Conservation (phyloP, 2,329 filamentous ascomycete species). For the Penicillium polonicum region DNA sequence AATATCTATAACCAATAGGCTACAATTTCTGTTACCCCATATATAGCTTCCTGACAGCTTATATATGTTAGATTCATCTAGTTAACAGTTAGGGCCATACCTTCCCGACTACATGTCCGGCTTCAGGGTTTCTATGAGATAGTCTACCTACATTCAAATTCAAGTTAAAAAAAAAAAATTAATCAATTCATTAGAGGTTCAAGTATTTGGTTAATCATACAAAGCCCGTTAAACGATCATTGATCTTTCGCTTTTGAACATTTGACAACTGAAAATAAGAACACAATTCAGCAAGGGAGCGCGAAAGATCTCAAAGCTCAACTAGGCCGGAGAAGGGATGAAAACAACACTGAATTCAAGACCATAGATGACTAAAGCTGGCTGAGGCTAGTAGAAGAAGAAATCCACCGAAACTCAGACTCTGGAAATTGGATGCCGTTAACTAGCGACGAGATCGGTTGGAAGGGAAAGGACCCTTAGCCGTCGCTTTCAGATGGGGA, state of each 20-base stretch:
- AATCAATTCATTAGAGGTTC: not conserved
- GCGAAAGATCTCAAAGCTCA: slow-evolving; percentile 3
- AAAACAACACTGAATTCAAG: not conserved
- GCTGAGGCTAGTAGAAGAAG: not conserved
- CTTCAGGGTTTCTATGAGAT: too few relatives aligned
- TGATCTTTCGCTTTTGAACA: not conserved
- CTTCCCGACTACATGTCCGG: not conserved
- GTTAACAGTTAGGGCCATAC: not conserved
- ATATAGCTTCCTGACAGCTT: too few relatives aligned
- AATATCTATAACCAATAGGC: too few relatives aligned
- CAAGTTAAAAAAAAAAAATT: not conserved
- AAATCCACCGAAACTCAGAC: not conserved
- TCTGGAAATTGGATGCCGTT: not conserved
- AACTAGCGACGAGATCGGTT: not conserved
- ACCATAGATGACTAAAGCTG: not conserved
- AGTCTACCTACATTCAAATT: not conserved
- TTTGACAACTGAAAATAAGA: not conserved
- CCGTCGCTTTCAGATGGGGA: not conserved
- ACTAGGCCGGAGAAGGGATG: not conserved
- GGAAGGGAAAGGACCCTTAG: not conserved
- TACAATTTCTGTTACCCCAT: not conserved
- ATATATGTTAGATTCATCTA: too few relatives aligned
- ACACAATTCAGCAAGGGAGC: not conserved
- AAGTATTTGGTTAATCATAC: not conserved
- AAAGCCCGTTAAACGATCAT: slow-evolving; percentile 1